These are phyloP conservation scores for Mimosa pudica DNA, from an alignment of 306 rosid species.

Conservation along the genomic window DNA sequence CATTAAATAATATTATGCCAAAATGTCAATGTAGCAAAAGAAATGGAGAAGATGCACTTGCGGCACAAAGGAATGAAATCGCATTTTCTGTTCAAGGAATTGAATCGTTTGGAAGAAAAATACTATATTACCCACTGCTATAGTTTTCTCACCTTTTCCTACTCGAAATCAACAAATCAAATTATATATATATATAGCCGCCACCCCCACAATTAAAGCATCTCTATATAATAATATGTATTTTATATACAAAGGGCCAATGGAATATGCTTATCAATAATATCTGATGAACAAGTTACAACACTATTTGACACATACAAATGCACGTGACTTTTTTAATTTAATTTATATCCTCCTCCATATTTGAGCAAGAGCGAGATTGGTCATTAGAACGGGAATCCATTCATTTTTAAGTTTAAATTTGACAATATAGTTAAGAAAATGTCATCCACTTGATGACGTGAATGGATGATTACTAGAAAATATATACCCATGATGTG, in stretches of 20 bases:
- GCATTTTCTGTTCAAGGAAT: constrained; percentile 1
- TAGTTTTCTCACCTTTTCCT: constrained; percentile 30
- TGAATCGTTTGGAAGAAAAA: constrained; percentile 1
- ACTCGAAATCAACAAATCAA: constrained; percentile 28
- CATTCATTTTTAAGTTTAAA: neutral
- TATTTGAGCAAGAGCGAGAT: constrained; percentile 22
- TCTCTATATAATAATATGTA: constrained; percentile 24
- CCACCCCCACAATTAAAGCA: constrained; percentile 51
- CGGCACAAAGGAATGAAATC: constrained; percentile 7
- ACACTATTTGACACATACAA: constrained; percentile 29
- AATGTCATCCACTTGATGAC: too few species aligned
- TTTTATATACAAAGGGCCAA: constrained; percentile 22
- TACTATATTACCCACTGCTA: neutral
- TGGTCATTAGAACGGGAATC: neutral
- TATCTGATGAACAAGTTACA: constrained; percentile 14
- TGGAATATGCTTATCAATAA: constrained; percentile 18
- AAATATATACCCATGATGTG: too few species aligned
- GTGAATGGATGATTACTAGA: too few species aligned
- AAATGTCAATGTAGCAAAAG: neutral
- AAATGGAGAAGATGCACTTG: neutral
- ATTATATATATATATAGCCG: constrained; percentile 38
- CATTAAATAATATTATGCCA: neutral
- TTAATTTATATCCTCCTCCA: constrained; percentile 26
- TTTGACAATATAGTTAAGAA: neutral
- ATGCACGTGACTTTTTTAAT: constrained; percentile 36